Evolutionary conservation across 345 rosid species (phyloP).

Genomic region (Salix purpurea): DNA sequence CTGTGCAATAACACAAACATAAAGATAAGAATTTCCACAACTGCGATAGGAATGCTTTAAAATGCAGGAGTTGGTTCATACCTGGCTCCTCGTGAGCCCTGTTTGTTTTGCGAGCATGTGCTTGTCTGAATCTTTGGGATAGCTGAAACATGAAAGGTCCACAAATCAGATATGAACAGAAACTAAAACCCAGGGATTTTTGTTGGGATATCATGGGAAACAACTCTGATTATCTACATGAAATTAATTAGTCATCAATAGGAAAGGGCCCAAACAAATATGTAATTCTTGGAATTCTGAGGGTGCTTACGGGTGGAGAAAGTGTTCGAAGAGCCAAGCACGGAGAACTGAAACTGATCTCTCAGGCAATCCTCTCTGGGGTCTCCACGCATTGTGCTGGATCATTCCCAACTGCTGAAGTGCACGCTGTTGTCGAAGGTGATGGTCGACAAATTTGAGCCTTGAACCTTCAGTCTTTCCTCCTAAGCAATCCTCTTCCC

Average conservation of each 20-base stretch:
- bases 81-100: conserved; percentile 94
- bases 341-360: conserved; percentile 93
- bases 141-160: conserved; percentile 40
- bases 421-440: conserved; percentile 87
- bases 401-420: conserved; percentile 95
- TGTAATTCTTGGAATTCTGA: background rate
- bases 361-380: conserved; percentile 95
- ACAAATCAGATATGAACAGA: background rate
- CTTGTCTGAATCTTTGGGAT: conserved; percentile 95
- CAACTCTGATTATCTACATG: no score
- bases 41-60: background rate
- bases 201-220: no score
- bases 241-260: no score
- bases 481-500: conserved; percentile 71
- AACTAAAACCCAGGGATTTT: no score
- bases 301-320: conserved; percentile 82
- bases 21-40: background rate
- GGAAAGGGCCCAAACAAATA: no score
- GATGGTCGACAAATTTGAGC: conserved; percentile 88
- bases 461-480: conserved; percentile 83
- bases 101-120: conserved; percentile 91
- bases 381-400: conserved; percentile 99
- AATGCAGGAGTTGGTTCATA: conserved; percentile 9
- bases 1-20: conserved; percentile 27
- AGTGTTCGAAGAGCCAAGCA: conserved; percentile 98